Evolutionary conservation across 345 rosid genomes (phyloP).

Genomic region (Dipteronia dyeriana): DNA sequence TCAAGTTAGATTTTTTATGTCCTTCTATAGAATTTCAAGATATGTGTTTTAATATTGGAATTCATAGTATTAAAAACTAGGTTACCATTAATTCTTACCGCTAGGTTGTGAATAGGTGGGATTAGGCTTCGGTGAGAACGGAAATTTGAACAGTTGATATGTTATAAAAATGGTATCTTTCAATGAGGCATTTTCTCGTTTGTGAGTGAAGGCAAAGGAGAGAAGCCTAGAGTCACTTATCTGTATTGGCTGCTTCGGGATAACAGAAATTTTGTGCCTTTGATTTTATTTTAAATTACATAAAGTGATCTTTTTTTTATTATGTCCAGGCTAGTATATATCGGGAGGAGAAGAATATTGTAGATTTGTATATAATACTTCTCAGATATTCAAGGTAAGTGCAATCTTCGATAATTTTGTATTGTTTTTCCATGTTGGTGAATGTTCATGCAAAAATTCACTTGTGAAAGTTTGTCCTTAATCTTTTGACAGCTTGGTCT

Average conservation of each 20-base stretch:
- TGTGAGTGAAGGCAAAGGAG: too few species aligned
- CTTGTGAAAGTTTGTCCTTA: conserved; percentile 14
- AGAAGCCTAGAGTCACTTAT: not conserved
- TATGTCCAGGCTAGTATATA: conserved; percentile 68
- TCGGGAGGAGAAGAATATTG: conserved; percentile 79
- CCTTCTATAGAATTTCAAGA: not conserved
- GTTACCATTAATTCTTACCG: not conserved
- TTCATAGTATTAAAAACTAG: not conserved
- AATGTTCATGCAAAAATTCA: not conserved
- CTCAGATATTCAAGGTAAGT: conserved; percentile 84
- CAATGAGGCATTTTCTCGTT: too few species aligned
- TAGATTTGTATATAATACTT: conserved; percentile 89
- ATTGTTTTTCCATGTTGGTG: not conserved
- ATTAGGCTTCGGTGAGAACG: too few species aligned
- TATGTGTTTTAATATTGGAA: not conserved
- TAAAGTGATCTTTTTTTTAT: not conserved
- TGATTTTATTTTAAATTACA: not conserved
- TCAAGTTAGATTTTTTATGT: not conserved
- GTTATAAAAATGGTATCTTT: too few species aligned
- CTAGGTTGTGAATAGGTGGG: too few species aligned
- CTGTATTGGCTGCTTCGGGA: not conserved
- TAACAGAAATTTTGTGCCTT: not conserved
- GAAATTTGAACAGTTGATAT: too few species aligned
- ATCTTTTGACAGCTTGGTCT: conserved; percentile 64
- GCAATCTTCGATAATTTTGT: not conserved